These are phyloP conservation scores for Closterium sp. DNA, from an alignment of 139 green algal species.

Conservation along the genomic window DNA sequence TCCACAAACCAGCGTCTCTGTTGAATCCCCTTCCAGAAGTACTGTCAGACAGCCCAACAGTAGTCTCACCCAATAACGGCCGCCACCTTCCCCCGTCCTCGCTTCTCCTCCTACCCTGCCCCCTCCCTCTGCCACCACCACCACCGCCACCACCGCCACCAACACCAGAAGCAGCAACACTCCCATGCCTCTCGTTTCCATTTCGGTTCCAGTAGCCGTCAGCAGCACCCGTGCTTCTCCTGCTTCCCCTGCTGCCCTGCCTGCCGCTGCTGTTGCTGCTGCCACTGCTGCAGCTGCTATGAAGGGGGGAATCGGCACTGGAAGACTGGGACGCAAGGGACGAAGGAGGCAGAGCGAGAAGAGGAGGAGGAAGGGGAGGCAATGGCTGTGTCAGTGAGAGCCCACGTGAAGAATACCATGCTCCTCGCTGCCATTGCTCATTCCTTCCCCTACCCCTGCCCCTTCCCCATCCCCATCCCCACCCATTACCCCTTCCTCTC, in stretches of 20 bases:
- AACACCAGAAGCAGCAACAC: background rate
- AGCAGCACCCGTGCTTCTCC: background rate
- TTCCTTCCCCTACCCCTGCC: background rate
- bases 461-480: background rate
- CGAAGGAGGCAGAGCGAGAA: background rate
- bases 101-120: background rate
- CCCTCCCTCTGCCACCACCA: background rate
- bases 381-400: background rate
- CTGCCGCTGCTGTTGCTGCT: background rate
- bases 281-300: background rate
- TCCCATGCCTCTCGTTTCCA: background rate
- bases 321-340: background rate
- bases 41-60: background rate
- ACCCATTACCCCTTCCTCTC: background rate
- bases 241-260: background rate
- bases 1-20: background rate
- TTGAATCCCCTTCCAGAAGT: background rate
- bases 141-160: background rate
- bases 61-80: background rate
- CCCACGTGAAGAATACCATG: background rate
- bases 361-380: background rate
- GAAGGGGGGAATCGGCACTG: background rate
- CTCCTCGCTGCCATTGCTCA: background rate
- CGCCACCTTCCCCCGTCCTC: background rate
- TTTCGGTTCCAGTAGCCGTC: background rate